Evolutionary conservation across 78 protist species (phyloP).

Genomic region (Dictyostelium firmibasis): DNA sequence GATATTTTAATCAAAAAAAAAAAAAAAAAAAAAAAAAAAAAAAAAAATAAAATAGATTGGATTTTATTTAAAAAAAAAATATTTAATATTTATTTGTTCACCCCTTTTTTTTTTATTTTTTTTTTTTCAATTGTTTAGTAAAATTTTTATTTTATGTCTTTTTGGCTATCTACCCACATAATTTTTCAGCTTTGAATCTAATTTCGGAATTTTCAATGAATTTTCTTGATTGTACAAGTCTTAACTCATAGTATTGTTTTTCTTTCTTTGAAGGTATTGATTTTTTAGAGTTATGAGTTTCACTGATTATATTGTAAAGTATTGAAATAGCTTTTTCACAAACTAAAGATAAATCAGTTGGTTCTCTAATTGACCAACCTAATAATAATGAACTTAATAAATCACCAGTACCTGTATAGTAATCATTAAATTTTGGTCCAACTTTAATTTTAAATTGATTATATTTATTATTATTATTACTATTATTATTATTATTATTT

Average conservation of each 20-base stretch:
- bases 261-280: not conserved
- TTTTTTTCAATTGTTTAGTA: too few species aligned
- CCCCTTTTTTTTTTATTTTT: too few species aligned
- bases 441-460: conserved; percentile 20
- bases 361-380: conserved; percentile 58
- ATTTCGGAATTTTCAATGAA: conserved; percentile 41
- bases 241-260: conserved; percentile 23
- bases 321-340: conserved; percentile 55
- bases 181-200: conserved; percentile 9
- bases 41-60: too few species aligned
- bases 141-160: too few species aligned
- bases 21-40: too few species aligned
- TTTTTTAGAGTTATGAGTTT: conserved; percentile 33
- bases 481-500: conserved; percentile 4
- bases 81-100: too few species aligned
- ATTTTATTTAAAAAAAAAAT: too few species aligned
- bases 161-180: too few species aligned
- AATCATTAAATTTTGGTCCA: conserved; percentile 36
- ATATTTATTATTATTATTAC: not conserved
- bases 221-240: conserved; percentile 31
- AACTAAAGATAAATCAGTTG: not conserved
- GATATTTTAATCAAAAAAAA: too few species aligned
- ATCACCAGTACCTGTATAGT: conserved; percentile 93
- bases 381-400: conserved; percentile 71
- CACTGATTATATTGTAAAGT: conserved; percentile 30